Conservation (phyloP, 441 rosid species). For the Francoa sonchifolia region DNA sequence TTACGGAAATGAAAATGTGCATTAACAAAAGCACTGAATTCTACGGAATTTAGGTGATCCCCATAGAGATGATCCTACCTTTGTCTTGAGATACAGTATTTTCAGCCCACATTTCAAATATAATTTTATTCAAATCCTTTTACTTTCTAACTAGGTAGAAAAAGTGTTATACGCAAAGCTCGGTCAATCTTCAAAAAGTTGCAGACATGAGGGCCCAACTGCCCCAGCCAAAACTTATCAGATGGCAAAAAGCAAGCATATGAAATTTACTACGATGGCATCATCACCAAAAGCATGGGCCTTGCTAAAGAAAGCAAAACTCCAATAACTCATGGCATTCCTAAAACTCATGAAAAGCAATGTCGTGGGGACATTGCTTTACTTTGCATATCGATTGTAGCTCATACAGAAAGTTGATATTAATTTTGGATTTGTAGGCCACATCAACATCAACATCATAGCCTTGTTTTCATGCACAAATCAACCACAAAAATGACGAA, state of each 20-base stretch:
- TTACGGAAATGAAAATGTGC: no score
- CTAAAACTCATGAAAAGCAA: constrained; percentile 9
- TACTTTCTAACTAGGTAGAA: no score
- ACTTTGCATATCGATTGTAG: constrained; percentile 1
- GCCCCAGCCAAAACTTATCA: neutral
- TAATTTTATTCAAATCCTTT: no score
- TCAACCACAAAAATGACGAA: constrained; percentile 14
- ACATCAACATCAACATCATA: constrained; percentile 7
- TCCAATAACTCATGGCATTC: constrained; percentile 10
- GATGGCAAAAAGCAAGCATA: neutral
- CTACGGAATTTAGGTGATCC: no score
- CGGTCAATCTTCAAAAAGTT: neutral
- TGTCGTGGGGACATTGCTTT: constrained; percentile 3
- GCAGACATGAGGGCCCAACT: constrained; percentile 7
- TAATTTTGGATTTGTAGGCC: constrained; percentile 12
- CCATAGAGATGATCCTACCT: no score
- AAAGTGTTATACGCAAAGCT: no score
- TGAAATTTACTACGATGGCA: constrained; percentile 9
- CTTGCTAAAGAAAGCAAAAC: neutral
- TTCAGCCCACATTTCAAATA: no score
- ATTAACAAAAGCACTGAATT: no score
- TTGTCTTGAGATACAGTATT: no score
- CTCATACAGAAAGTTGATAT: constrained; percentile 2
- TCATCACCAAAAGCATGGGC: neutral
- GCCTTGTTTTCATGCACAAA: constrained; percentile 20